phyloP scores from a whole-genome alignment of 495 filamentous ascomycete genomes.

The Tuber microsphaerosporum region DNA sequence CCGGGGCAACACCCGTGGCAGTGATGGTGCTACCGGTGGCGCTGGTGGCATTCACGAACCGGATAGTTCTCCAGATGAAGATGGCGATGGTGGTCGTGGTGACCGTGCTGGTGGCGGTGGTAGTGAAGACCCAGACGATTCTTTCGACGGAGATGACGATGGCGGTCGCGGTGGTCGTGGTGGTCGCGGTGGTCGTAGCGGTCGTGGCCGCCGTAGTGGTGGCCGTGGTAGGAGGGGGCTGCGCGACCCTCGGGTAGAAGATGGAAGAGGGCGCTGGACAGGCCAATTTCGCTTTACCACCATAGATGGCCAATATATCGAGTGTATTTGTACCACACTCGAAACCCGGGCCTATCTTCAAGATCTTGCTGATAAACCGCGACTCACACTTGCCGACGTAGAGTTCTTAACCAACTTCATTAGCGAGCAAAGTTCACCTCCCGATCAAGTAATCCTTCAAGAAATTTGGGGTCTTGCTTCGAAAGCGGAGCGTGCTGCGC shows the following conservation, averaged over 20 bases:
- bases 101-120: neutral
- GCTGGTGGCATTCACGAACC: neutral
- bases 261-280: slow-evolving; percentile 21
- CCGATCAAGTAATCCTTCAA: slow-evolving; percentile 30
- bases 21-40: neutral
- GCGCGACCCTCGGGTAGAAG: neutral
- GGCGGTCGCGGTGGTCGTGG: neutral
- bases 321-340: slow-evolving; percentile 27
- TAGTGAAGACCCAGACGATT: neutral
- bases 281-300: slow-evolving; percentile 27
- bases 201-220: neutral
- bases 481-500: slow-evolving; percentile 24
- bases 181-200: neutral
- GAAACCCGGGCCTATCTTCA: slow-evolving; percentile 26
- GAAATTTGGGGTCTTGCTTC: slow-evolving; percentile 28
- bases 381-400: slow-evolving; percentile 22
- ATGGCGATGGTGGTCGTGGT: neutral
- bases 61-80: neutral
- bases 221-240: neutral
- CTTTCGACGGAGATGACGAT: too few species aligned
- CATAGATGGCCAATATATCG: slow-evolving; percentile 28
- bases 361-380: slow-evolving; percentile 26
- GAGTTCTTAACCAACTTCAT: slow-evolving; percentile 19
- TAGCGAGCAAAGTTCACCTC: slow-evolving; percentile 19
- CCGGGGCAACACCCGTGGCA: neutral